A percentile compares a stretch with the other conserved stretches of the same genome.
These are phyloP conservation scores for Zymoseptoria passerinii DNA, from an alignment of 2,329 filamentous ascomycete species.

Conservation along the genomic window DNA sequence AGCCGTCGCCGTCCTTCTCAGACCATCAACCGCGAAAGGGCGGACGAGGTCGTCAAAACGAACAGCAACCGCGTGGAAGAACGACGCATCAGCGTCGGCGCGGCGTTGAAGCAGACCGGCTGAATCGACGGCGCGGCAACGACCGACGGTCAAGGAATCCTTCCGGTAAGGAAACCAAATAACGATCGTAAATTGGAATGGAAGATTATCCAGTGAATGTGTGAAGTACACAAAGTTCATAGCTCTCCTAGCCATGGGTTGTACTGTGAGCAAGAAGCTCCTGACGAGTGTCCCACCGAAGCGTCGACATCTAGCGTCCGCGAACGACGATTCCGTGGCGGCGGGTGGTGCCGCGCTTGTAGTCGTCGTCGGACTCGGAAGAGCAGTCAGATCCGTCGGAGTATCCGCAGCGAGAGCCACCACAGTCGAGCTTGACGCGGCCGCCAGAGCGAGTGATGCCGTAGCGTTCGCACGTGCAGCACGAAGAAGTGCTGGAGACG, in stretches of 20 bases:
- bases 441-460: conserved; percentile 86
- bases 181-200: not conserved
- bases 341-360: conserved; percentile 31
- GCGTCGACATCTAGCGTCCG: conserved; percentile 10
- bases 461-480: conserved; percentile 91
- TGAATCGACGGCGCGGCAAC: not conserved
- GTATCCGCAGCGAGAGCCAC: conserved; percentile 79
- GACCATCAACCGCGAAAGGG: not conserved
- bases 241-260: not conserved
- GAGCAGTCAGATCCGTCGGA: conserved; percentile 62
- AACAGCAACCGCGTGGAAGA: not conserved
- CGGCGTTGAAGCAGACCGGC: not conserved
- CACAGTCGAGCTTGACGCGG: conserved; percentile 92
- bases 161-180: not conserved
- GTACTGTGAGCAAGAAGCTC: not conserved
- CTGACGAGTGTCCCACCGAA: not conserved
- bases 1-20: not conserved
- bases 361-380: conserved; percentile 53
- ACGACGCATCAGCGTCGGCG: not conserved
- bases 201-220: not conserved
- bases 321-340: conserved; percentile 40
- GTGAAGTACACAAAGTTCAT: not conserved
- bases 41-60: not conserved
- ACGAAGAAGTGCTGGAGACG: conserved; percentile 44
- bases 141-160: not conserved